Base-by-base conservation (phyloP, 345 rosid species). In the Rubroshorea leprosula region DNA sequence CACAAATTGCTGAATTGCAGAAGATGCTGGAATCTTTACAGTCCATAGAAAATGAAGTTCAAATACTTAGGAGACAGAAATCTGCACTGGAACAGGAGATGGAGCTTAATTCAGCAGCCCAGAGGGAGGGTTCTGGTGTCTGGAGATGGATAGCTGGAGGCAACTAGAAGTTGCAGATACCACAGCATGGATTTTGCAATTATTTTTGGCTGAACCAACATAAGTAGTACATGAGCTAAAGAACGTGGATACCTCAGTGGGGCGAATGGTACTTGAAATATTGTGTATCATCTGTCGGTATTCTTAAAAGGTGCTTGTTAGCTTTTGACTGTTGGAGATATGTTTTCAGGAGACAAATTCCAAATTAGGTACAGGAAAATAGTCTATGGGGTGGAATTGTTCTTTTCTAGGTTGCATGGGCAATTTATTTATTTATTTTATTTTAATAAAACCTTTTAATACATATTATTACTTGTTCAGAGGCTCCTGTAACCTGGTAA, bases 1-100 rank as follows among this genome's bases (percentile, higher is more conserved):
- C 99, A 51, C 97, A 93, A 71, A 93, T 87, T 55, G 84, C 84
- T 0, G 97, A 86, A 69, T 58, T 93, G 65, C 94, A 83, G 68
- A 93, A 85, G 82, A 78, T 81, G 66, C 74, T 89, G 63, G 92
- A 87, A 69, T 85, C 97, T 1, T 74, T 83, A 54, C 74, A 73
- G 72, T 66, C 90, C 45, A 57, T 85, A 51, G 99, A 87, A 66
- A 84, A 77, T 41, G 96, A 93, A 76, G 97, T 85, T 23, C 83
- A 89, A 74, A 71, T 81, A 69, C 96, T 87, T 48, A 60, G 91
- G 77, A 82, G 69, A 67, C 85, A 89, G 69, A 93, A 83, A 73
- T 78, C 80, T 20, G 80, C 72, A 19, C 52, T 86, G 57, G 96
- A 85, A 6, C 78, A 72, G 61, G 85, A 84, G 63, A 70, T 80